Base-by-base conservation (phyloP, 345 rosid genomes). In the Syzygium aqueum region DNA sequence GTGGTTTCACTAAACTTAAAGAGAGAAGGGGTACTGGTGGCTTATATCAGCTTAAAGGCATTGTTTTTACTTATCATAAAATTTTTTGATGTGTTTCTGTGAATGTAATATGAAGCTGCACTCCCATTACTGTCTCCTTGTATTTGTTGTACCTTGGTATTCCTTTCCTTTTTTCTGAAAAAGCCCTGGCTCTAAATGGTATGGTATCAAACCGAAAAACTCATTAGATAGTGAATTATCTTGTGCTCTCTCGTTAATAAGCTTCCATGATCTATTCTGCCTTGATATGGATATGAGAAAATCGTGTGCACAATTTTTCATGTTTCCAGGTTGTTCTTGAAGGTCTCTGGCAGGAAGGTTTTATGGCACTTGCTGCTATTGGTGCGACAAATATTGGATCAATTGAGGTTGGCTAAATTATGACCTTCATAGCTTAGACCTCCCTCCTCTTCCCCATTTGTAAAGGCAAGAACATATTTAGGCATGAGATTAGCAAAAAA, bases 331-430 rank as follows among this genome's bases (percentile, higher is more conserved):
- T 95, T 89, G 98, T 97, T 77, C 98, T 97, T 84, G 98, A 95
- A 91, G 99, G 99, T 91, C 25, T 85, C 54, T 96, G 99, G 99
- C 91, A 94, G 91, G 93, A 94, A 92, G 99, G 99, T 43, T 95
- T 91, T 89, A 92, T 97, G 98, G 98, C 98, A 56, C 92, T 97
- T 86, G 99, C 96, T 77, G 99, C 99, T 51, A 89, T 97, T 86
- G 99, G 99, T 85, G 98, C 99, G 23, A 97, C 99, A 83, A 97
- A 94, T 91, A 94, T 96, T 89, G 99, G 99, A 52, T 97, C 99
- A 10, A 96, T 97, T 88, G 94, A 97, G 97, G 99, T 97, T 86
- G 85, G 52, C 65, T 89, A 57, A 84, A 28, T 67, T 14, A 19
- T 6, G 43, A 37, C 49, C 49, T 73, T 73, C 5, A 33, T 33